Conservation (phyloP, 1,284 basidiomycete species). For the Anthracocystis setariae region DNA sequence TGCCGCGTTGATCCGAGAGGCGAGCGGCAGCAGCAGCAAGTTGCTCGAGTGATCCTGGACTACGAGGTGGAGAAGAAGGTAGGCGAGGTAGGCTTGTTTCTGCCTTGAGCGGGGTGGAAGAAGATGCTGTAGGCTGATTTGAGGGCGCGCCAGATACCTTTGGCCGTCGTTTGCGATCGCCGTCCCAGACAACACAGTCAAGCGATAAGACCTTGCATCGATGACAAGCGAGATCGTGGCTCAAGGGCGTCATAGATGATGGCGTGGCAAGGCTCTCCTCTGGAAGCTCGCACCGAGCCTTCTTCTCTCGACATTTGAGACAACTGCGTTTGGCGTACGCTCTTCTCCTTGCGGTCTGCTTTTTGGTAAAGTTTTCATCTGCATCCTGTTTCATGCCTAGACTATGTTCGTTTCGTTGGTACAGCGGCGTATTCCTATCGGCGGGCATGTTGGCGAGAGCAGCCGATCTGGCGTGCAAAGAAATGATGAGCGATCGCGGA, state of each 20-base stretch:
- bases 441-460: slow-evolving; percentile 19
- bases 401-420: too few relatives aligned
- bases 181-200: slow-evolving; percentile 58
- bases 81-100: slow-evolving; percentile 19
- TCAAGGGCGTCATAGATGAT: slow-evolving; percentile 43
- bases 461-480: neutral
- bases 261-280: slow-evolving; percentile 40
- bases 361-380: slow-evolving; percentile 8
- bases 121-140: neutral
- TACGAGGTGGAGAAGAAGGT: slow-evolving; percentile 28
- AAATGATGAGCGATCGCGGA: too few relatives aligned
- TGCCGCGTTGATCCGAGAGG: slow-evolving; percentile 32
- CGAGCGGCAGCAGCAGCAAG: slow-evolving; percentile 45
- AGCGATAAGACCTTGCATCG: slow-evolving; percentile 47
- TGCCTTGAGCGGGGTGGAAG: slow-evolving; percentile 9
- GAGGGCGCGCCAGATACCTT: slow-evolving; percentile 9
- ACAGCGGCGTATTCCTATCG: slow-evolving; percentile 12
- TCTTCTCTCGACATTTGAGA: slow-evolving; percentile 53
- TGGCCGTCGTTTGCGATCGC: slow-evolving; percentile 50
- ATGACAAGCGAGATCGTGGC: slow-evolving; percentile 36
- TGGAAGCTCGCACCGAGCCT: slow-evolving; percentile 52
- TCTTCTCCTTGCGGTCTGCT: slow-evolving; percentile 37
- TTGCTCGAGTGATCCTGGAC: slow-evolving; percentile 43
- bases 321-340: slow-evolving; percentile 57
- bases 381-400: slow-evolving; percentile 5